Conservation (phyloP, 176 grass and related monocot species). For the Oryza officinalis region DNA sequence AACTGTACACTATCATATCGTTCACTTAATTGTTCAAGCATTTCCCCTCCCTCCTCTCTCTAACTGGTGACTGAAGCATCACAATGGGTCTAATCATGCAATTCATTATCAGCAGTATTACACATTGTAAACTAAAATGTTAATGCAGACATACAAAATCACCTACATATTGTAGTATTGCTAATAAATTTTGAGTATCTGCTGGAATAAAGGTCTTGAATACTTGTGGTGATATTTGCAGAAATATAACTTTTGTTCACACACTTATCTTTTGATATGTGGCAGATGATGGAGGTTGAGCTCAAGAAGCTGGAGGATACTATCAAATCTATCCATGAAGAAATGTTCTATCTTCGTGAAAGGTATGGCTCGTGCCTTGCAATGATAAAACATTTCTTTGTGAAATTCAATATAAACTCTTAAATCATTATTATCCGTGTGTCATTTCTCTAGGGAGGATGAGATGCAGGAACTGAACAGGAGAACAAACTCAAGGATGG, state of each 20-base stretch:
- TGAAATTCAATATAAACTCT: background rate
- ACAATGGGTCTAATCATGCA: background rate
- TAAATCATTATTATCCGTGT: background rate
- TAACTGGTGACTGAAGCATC: background rate
- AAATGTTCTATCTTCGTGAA: conserved; percentile 72
- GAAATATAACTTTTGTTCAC: background rate
- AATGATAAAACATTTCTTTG: background rate
- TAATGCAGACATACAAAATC: background rate
- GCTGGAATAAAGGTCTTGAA: background rate
- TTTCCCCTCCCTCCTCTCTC: background rate
- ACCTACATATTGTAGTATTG: background rate
- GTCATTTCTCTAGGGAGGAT: conserved; percentile 58
- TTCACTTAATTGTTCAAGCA: background rate
- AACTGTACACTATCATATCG: background rate
- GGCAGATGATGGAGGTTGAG: conserved; percentile 64
- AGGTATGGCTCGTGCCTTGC: conserved; percentile 28
- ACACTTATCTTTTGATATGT: background rate
- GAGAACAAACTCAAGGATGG: conserved; percentile 68
- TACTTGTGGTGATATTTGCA: background rate
- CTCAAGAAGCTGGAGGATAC: conserved; percentile 70
- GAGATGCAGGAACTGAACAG: conserved; percentile 92
- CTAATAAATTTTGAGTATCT: background rate
- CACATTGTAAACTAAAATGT: background rate
- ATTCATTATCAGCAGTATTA: background rate
- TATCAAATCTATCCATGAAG: conserved; percentile 64